phyloP scores from a whole-genome alignment of 2,329 filamentous ascomycete genomes.

The Tolypocladium inflatum region DNA sequence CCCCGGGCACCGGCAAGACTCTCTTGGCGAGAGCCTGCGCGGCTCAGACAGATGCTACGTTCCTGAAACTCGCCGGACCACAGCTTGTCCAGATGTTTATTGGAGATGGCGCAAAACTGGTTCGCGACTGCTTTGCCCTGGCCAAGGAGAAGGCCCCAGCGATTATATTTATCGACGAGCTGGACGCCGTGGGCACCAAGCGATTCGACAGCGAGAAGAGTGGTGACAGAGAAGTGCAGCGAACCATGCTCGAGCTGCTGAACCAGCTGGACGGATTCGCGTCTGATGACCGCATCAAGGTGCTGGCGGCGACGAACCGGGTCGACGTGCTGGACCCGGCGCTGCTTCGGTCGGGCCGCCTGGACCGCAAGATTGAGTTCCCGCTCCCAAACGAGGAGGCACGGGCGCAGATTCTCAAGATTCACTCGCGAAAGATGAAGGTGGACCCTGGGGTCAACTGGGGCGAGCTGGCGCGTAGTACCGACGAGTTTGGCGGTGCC shows the following conservation, averaged over 20 bases:
- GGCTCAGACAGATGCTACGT: conserved; percentile 95
- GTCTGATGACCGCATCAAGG: conserved; percentile 93
- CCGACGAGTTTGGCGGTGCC: conserved; percentile 95
- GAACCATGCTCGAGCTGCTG: conserved; percentile 96
- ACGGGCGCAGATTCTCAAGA: conserved; percentile 90
- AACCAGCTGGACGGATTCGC: conserved; percentile 98
- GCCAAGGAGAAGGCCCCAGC: conserved; percentile 98
- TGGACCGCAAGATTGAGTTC: conserved; percentile 97
- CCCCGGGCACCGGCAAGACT: conserved; percentile 83
- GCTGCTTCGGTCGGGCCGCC: conserved; percentile 78
- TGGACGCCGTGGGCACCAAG: conserved; percentile 97
- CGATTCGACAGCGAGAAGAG: conserved; percentile 98
- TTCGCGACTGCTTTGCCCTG: conserved; percentile 92
- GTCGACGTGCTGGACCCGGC: conserved; percentile 91
- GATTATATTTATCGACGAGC: conserved; percentile 98
- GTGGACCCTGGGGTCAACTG: conserved; percentile 91
- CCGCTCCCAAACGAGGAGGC: conserved; percentile 96
- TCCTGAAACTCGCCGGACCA: conserved; percentile 94
- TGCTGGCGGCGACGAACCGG: conserved; percentile 88
- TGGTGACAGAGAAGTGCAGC: conserved; percentile 93
- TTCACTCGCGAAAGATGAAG: conserved; percentile 97
- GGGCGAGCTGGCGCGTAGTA: conserved; percentile 89
- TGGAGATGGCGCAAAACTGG: conserved; percentile 93
- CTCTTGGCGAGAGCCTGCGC: conserved; percentile 91
- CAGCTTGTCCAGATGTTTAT: conserved; percentile 99